phyloP scores from a whole-genome alignment of 2,329 filamentous ascomycete genomes.

The Coleophoma cylindrospora region DNA sequence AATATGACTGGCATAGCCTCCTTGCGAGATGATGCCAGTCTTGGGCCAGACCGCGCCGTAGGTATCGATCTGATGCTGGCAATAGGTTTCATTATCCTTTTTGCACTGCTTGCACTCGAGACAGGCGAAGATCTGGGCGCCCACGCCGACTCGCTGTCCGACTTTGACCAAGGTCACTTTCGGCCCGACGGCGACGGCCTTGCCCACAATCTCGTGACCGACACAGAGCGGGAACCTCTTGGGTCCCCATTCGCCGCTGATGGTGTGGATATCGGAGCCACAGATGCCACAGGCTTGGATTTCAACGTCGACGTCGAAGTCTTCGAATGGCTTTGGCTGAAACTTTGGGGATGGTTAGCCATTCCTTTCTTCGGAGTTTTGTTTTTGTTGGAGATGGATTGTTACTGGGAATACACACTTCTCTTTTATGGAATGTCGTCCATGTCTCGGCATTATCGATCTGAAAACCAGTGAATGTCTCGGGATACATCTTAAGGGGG shows the following conservation, averaged over 20 bases:
- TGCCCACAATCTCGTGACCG: slow-evolving; percentile 45
- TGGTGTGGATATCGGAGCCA: slow-evolving; percentile 65
- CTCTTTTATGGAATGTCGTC: slow-evolving; percentile 8
- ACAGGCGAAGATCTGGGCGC: slow-evolving; percentile 45
- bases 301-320: slow-evolving; percentile 80
- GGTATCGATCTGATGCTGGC: slow-evolving; percentile 38
- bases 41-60: slow-evolving; percentile 40
- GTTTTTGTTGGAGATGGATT: not conserved
- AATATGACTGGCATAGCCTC: slow-evolving; percentile 60
- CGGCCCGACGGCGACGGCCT: slow-evolving; percentile 44
- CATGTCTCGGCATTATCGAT: slow-evolving; percentile 26
- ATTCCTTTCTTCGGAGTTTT: not conserved
- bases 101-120: slow-evolving; percentile 35
- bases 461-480: slow-evolving; percentile 55
- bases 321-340: slow-evolving; percentile 79
- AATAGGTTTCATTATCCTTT: slow-evolving; percentile 47
- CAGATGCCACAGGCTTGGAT: slow-evolving; percentile 74
- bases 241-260: slow-evolving; percentile 45
- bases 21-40: slow-evolving; percentile 53
- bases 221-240: slow-evolving; percentile 32
- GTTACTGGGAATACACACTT: not conserved
- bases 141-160: slow-evolving; percentile 45
- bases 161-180: slow-evolving; percentile 50
- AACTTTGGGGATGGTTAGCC: slow-evolving; percentile 42
- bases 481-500: slow-evolving; percentile 33